These are phyloP conservation scores for Letharia lupina DNA, from an alignment of 495 filamentous ascomycete genomes.

Conservation along the genomic window DNA sequence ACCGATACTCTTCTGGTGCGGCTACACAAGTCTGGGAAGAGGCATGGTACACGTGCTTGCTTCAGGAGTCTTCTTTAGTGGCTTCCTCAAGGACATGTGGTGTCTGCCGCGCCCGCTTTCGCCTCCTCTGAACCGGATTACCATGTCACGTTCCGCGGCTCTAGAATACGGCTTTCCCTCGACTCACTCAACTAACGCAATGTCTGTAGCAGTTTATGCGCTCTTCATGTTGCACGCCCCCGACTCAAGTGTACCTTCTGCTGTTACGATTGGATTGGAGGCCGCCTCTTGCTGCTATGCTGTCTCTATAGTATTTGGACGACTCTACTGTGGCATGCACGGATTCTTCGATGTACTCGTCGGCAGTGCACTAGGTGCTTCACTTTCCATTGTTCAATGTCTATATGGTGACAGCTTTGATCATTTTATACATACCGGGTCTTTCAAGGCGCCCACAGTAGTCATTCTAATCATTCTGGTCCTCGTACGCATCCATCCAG, in stretches of 20 bases:
- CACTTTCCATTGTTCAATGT: constrained; percentile 61
- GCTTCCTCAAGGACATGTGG: constrained; percentile 86
- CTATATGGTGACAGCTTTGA: constrained; percentile 60
- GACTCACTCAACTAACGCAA: constrained; percentile 92
- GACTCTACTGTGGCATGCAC: constrained; percentile 97
- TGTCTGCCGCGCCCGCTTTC: constrained; percentile 93
- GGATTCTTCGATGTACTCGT: constrained; percentile 84
- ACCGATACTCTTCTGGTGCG: constrained; percentile 93
- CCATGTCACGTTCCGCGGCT: constrained; percentile 89
- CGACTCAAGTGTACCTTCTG: constrained; percentile 40
- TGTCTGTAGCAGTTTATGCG: constrained; percentile 84
- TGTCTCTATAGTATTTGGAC: constrained; percentile 78
- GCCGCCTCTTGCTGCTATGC: constrained; percentile 70
- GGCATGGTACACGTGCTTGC: constrained; percentile 86
- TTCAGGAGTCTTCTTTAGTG: constrained; percentile 83
- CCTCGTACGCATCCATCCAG: constrained; percentile 82
- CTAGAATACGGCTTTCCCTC: constrained; percentile 97
- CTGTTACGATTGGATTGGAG: constrained; percentile 52
- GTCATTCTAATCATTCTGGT: constrained; percentile 57
- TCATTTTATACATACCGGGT: constrained; percentile 49
- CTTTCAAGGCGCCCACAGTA: constrained; percentile 49
- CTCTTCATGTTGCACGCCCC: constrained; percentile 56
- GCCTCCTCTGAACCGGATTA: constrained; percentile 87
- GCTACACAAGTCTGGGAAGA: constrained; percentile 68
- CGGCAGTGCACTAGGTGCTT: constrained; percentile 65